Base-by-base conservation (phyloP, 441 rosid species). In the Pelargonium myrrhifolium region DNA sequence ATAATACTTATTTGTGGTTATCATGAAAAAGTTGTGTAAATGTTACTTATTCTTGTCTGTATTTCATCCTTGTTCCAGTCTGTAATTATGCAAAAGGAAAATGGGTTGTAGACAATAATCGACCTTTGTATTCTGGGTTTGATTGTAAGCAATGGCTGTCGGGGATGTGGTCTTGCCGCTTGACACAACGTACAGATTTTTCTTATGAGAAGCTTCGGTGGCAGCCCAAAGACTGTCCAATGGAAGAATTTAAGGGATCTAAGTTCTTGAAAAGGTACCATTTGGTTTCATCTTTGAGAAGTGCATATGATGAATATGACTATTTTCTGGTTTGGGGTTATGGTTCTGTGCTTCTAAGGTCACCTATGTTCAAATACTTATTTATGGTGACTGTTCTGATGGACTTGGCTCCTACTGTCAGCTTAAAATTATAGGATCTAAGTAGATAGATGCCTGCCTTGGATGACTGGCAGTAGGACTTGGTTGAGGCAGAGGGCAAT, bases 101-200 rank as follows among this genome's bases (percentile, higher is more conserved):
- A 80, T 93, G 98, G 97, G 86, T 90, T 49, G 77, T 88, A 66
- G 99, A 93, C 78, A 81, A 83, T 42, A 72, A 61, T 17, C 80
- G 80, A 66, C 90, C 93, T 69, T 65, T 88, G 68, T 93, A 93
- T 77, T 91, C 96, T 2, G 99, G 99, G 68, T 80, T 77, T 68
- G 76, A 66, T 21, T 93, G 97, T 78, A 93, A 93, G 78, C 89
- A 81, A 62, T 91, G 99, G 99, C 86, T 91, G 71, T 87, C 97
- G 47, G 70, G 68, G 26, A 90, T 89, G 97, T 93, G 98, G 96
- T 91, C 97, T 21, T 93, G 96, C 76, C 85, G 88, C 70, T 74
- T 86, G 84, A 93, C 86, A 83, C 96, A 88, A 73, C 90, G 96
- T 58, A 83, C 81, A 70, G 93, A 93, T 78, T 93, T 93, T 79